Conservation (phyloP, 192 early-diverging fungal genomes). For the Coemansia sp. region DNA sequence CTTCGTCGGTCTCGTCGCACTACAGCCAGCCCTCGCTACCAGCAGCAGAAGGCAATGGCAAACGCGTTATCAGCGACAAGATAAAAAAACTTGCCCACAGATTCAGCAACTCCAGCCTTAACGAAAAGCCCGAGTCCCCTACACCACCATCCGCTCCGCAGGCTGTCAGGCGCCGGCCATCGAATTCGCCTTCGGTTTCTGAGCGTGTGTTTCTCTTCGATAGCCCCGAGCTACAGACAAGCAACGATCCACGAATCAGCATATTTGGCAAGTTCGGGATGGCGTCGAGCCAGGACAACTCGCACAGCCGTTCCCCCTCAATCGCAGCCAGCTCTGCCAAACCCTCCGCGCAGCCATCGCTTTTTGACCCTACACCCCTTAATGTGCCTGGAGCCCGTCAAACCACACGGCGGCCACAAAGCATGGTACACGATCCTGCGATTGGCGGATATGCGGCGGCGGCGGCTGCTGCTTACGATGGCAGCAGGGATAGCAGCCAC, state of each 20-base stretch:
- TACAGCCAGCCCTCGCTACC: not conserved
- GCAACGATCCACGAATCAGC: slow-evolving; percentile 38
- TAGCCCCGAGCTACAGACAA: slow-evolving; percentile 12
- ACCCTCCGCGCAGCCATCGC: not conserved
- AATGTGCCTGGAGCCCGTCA: not conserved
- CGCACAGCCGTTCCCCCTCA: slow-evolving; percentile 46
- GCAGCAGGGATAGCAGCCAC: slow-evolving; percentile 6
- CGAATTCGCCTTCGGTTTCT: slow-evolving; percentile 49
- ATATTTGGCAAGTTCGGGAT: slow-evolving; percentile 52
- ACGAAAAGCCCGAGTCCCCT: slow-evolving; percentile 14
- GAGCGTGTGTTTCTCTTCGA: slow-evolving; percentile 55
- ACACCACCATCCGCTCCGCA: slow-evolving; percentile 13
- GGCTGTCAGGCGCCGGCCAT: slow-evolving; percentile 36
- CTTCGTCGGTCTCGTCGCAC: not conserved
- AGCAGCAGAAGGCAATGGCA: slow-evolving; percentile 15
- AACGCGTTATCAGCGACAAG: slow-evolving; percentile 52
- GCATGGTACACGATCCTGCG: slow-evolving; percentile 8
- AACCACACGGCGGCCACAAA: slow-evolving; percentile 12
- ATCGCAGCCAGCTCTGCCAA: slow-evolving; percentile 8
- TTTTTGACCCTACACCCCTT: not conserved
- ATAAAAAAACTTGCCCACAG: slow-evolving; percentile 46
- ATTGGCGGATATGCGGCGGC: not conserved
- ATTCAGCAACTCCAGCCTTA: slow-evolving; percentile 49
- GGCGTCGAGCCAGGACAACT: slow-evolving; percentile 23
- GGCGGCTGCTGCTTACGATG: not conserved